Evolutionary conservation across 108 stramenopile genomes (phyloP), one percentile per base, ranked within the genome.

Genomic region (Nannochloropsis gaditana): DNA sequence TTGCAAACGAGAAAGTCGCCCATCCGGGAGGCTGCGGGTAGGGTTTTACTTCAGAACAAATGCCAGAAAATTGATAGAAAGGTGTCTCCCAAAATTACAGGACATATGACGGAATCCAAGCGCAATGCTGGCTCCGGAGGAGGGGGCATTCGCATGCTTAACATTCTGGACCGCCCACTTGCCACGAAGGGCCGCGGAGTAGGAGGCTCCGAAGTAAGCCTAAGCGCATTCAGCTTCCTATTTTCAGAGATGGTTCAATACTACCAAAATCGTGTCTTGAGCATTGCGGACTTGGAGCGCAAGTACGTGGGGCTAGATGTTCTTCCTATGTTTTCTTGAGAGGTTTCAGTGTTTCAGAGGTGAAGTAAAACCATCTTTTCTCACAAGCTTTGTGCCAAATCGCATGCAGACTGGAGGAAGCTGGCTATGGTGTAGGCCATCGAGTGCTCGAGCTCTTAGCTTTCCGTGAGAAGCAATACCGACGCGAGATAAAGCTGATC

Each of bases 221-320:
- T 97, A 45, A 94, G 94, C 83, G 92, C 95, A 44, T 98, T 97
- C 92, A 94, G 94, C 59, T 96, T 95, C 90, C 90, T 98, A 9
- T 97, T 95, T 85, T 94, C 94, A 1, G 97, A 98, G 90, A 91
- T 98, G 87, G 97, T 98, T 9, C 96, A 98, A 90, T 95, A 96
- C 91, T 94, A 95, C 90, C 95, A 97, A 87, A 92, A 90, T 80
- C 92, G 95, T 17, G 96, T 95, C n/a, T 91, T 92, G 44, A 94
- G 93, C 79, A 94, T 97, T 83, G 93, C 93, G 17, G 96, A 96
- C 86, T 91, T 98, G 80, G 97, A 98, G 91, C 89, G 94, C 45
- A 90, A 90, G 90, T 90, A 87, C 90, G 84, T 9, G 2, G 43
- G 15, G 43, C 15, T 82, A 15, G 80, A 1, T 31, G 31, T 31